Evolutionary conservation across 129 eudicot species (phyloP), one percentile per base, ranked within the genome.

Genomic region (Calendula officinalis): DNA sequence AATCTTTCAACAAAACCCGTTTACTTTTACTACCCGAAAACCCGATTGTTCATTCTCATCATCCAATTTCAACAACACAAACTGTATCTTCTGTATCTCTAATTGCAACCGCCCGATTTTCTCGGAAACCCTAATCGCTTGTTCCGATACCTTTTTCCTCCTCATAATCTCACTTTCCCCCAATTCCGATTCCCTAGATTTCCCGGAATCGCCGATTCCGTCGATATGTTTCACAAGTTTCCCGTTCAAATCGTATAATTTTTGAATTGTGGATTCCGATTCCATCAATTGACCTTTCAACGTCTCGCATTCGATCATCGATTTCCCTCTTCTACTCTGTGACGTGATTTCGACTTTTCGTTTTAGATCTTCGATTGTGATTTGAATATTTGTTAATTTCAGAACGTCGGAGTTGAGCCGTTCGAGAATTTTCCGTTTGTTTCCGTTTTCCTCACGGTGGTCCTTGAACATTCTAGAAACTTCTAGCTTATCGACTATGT

Each of bases 21-120:
- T 86, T 78, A 5, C 7, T 5, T 45, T 77, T 86, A 3, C 79
- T 11, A 56, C 81, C 97, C 0, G 72, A 33, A 37, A 75, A 35
- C 55, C 67, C 6, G 53, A 39, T 43, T 66, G 73, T 4, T 77
- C 82, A 0, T 68, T 77, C n/a, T 62, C 92, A 62, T 75, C 85
- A 6, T 80, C 89, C 3, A 87, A 73, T 50, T 91, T 91, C 75
- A 87, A 46, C 66, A 91, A 49, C 63, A 70, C 78, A 60, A 86
- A 84, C 71, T 91, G 90, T 15, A 91, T 60, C 75, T 77, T 91
- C 70, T 91, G 97, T 7, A 91, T 76, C 69, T 86, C 97, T 60
- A 91, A 9, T 52, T 91, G 95, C 81, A 91, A 65, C 42, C 86
- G 81, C 0, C 95, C 97, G 14, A 91, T 84, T 57, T 77, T 87